These are phyloP conservation scores for Cutaneotrichosporon sp. DNA, from an alignment of 1,284 basidiomycete species.

Conservation along the genomic window DNA sequence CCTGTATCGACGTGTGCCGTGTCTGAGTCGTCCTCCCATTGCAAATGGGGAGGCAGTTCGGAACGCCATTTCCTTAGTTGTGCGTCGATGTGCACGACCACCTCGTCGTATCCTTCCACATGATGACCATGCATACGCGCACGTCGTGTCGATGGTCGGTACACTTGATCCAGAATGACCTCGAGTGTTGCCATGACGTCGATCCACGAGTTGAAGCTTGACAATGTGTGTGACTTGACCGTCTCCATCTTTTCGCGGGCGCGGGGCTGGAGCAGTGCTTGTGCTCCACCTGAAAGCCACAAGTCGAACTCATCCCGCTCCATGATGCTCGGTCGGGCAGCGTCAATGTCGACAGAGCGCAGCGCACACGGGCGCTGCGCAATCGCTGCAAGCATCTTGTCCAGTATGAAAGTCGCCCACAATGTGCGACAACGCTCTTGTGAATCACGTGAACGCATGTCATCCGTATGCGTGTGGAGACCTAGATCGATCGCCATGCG, in stretches of 20 bases:
- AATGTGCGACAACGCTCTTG: slow-evolving; percentile 16
- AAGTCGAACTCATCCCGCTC: slow-evolving; percentile 22
- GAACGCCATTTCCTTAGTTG: slow-evolving; percentile 16
- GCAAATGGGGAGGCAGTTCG: slow-evolving; percentile 12
- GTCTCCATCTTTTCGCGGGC: slow-evolving; percentile 14
- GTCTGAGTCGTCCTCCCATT: slow-evolving; percentile 17
- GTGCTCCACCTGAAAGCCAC: slow-evolving; percentile 13
- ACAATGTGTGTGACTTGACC: slow-evolving; percentile 14
- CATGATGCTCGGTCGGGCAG: slow-evolving; percentile 11
- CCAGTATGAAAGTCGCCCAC: slow-evolving; percentile 16
- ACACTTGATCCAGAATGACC: slow-evolving; percentile 17
- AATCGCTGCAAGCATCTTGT: slow-evolving; percentile 16
- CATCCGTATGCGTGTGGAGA: slow-evolving; percentile 4
- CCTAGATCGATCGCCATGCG: slow-evolving; percentile 18
- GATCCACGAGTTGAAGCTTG: slow-evolving; percentile 15
- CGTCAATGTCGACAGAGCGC: slow-evolving; percentile 15
- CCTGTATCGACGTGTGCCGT: slow-evolving; percentile 12
- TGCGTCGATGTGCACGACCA: slow-evolving; percentile 15
- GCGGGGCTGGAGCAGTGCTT: slow-evolving; percentile 6
- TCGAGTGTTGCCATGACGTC: slow-evolving; percentile 19
- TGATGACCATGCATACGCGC: slow-evolving; percentile 18
- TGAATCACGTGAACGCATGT: background rate
- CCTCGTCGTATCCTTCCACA: slow-evolving; percentile 19
- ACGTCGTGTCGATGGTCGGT: slow-evolving; percentile 17
- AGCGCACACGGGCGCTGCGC: slow-evolving; percentile 10